Evolutionary conservation across 495 filamentous ascomycete species (phyloP).

Genomic region (Apiosordaria backusii): DNA sequence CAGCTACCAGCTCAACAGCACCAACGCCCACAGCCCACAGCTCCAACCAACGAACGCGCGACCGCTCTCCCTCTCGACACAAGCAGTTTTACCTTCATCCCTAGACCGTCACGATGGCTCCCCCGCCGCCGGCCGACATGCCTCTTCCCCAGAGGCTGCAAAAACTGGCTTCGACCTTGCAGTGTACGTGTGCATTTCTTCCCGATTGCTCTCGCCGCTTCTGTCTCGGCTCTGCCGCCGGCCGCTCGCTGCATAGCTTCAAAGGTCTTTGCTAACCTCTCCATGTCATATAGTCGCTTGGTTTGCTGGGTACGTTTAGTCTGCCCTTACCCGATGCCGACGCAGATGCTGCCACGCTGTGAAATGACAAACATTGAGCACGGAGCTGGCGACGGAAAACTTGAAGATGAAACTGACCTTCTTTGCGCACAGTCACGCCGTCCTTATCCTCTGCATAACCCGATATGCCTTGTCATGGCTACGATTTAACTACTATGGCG

Average conservation of each 20-base stretch:
- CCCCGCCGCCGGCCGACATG: slow-evolving; percentile 67
- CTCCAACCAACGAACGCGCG: neutral
- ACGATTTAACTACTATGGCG: slow-evolving; percentile 73
- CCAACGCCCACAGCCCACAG: slow-evolving; percentile 7
- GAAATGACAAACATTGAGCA: neutral
- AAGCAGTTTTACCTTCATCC: neutral
- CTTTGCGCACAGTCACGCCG: slow-evolving; percentile 62
- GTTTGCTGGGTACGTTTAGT: slow-evolving; percentile 78
- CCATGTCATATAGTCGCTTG: slow-evolving; percentile 52
- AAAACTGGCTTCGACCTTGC: slow-evolving; percentile 77
- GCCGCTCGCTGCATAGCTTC: neutral
- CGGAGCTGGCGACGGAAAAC: neutral
- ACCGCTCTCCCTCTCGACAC: neutral
- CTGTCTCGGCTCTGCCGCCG: neutral
- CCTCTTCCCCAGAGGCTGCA: slow-evolving; percentile 72
- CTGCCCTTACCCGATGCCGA: neutral
- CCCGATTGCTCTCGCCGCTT: neutral
- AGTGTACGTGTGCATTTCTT: slow-evolving; percentile 58
- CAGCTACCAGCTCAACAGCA: slow-evolving; percentile 10
- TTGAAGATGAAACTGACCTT: neutral
- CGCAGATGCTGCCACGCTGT: slow-evolving; percentile 6
- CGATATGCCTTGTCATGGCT: slow-evolving; percentile 80
- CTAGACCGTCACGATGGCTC: slow-evolving; percentile 57
- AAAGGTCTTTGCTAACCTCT: slow-evolving; percentile 26
- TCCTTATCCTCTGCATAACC: slow-evolving; percentile 73